These are phyloP conservation scores for Saccharomycopsis hybrid DNA, from an alignment of 1,139 yeast species.

Conservation along the genomic window DNA sequence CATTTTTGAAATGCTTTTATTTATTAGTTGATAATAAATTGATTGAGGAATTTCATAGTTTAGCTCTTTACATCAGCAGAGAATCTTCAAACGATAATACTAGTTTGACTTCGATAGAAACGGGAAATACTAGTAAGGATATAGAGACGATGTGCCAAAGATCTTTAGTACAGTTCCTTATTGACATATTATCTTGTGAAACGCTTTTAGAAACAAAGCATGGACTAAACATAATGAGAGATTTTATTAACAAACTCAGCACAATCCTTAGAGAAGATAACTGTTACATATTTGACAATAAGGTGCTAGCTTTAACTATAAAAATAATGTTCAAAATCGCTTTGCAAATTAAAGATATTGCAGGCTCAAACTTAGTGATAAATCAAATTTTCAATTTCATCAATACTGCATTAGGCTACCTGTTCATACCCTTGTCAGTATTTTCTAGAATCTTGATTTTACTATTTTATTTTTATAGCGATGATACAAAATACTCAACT, in stretches of 20 bases:
- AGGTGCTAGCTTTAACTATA: slow-evolving; percentile 6
- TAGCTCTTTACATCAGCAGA: background rate
- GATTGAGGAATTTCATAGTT: slow-evolving; percentile 7
- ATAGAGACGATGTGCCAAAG: slow-evolving; percentile 8
- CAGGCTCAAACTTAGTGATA: slow-evolving; percentile 5
- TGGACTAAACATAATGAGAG: slow-evolving; percentile 5
- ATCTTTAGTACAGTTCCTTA: slow-evolving; percentile 11
- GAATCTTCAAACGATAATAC: background rate
- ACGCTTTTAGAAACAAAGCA: slow-evolving; percentile 4
- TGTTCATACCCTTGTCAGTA: slow-evolving; percentile 11
- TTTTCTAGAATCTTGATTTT: slow-evolving; percentile 12
- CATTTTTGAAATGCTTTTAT: slow-evolving; percentile 18
- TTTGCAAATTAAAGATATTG: slow-evolving; percentile 2
- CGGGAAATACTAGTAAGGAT: background rate
- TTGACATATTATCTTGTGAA: slow-evolving; percentile 15
- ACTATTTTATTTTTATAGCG: slow-evolving; percentile 12
- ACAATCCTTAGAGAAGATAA: slow-evolving; percentile 4
- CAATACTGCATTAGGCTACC: slow-evolving; percentile 10
- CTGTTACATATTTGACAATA: slow-evolving; percentile 10
- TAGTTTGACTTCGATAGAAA: slow-evolving; percentile 1
- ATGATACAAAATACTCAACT: background rate
- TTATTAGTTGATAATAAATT: slow-evolving; percentile 10
- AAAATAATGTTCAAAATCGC: slow-evolving; percentile 8
- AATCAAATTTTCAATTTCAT: slow-evolving; percentile 16
- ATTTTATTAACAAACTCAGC: slow-evolving; percentile 12